Evolutionary conservation across 495 filamentous ascomycete genomes (phyloP).

Genomic region (Talaromyces proteolyticus): DNA sequence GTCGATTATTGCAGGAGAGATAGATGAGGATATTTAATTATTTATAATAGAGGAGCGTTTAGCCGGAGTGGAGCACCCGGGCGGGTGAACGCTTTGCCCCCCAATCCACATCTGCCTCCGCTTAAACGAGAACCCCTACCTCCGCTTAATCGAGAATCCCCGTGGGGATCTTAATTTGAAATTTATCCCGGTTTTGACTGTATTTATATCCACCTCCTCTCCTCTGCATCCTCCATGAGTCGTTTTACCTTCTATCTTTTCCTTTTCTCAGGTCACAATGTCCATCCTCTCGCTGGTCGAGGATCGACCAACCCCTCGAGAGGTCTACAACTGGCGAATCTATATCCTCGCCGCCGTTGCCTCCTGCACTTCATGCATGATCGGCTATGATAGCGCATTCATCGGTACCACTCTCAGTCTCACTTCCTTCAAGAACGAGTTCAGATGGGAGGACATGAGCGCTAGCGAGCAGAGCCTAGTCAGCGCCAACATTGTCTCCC

Average conservation of each 20-base stretch:
- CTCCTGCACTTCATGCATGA: slow-evolving; percentile 66
- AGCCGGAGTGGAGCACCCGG: too few relatives aligned
- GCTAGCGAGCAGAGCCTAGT: slow-evolving; percentile 36
- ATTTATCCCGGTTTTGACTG: too few relatives aligned
- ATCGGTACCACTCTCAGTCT: slow-evolving; percentile 64
- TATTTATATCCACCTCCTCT: too few relatives aligned
- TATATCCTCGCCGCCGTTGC: slow-evolving; percentile 57
- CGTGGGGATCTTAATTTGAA: too few relatives aligned
- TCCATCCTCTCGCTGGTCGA: slow-evolving; percentile 54
- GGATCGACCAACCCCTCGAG: slow-evolving; percentile 57
- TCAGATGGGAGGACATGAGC: slow-evolving; percentile 42
- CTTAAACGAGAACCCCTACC: too few relatives aligned
- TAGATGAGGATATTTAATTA: too few relatives aligned
- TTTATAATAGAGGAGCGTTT: too few relatives aligned
- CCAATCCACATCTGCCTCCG: too few relatives aligned
- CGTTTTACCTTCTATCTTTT: neutral
- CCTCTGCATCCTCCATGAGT: too few relatives aligned
- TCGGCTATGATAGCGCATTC: slow-evolving; percentile 67
- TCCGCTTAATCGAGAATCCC: too few relatives aligned
- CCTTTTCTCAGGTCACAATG: slow-evolving; percentile 30
- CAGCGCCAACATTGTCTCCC: slow-evolving; percentile 61
- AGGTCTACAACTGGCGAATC: slow-evolving; percentile 73
- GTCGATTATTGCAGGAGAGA: too few relatives aligned
- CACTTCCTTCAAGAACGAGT: slow-evolving; percentile 52
- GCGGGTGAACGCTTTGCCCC: too few relatives aligned